phyloP scores from a whole-genome alignment of 768 basidiomycete genomes.

The Mycena galopus region DNA sequence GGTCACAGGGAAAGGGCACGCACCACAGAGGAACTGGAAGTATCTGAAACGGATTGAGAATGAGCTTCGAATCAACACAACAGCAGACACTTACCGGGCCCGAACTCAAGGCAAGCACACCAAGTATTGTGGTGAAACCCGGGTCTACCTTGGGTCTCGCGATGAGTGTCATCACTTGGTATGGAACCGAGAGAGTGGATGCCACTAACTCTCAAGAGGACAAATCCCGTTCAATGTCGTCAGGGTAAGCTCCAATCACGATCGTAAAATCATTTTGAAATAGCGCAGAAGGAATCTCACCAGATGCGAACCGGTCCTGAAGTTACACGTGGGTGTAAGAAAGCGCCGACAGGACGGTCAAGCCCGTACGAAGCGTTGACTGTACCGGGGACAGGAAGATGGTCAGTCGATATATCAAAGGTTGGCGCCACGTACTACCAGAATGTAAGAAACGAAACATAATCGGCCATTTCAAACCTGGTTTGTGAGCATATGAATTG shows the following conservation, averaged over 20 bases:
- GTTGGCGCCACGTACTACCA: no score
- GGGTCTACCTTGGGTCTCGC: not conserved
- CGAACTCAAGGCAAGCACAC: not conserved
- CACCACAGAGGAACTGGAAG: not conserved
- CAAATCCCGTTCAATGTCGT: not conserved
- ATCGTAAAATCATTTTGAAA: not conserved
- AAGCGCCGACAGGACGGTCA: no score
- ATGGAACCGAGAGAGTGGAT: not conserved
- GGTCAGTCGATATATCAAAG: no score
- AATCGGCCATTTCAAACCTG: no score
- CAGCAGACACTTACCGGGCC: not conserved
- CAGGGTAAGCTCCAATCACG: not conserved
- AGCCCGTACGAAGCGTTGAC: no score
- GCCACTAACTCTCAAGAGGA: not conserved
- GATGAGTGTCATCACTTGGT: not conserved
- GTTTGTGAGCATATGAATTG: no score
- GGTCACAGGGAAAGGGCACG: not conserved
- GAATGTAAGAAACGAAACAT: no score
- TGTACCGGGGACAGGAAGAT: no score
- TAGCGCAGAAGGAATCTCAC: not conserved
- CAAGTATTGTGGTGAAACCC: not conserved
- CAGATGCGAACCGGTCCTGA: not conserved
- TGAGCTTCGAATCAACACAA: not conserved
- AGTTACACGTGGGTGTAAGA: not conserved
- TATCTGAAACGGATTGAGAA: not conserved